Conservation (phyloP, 805 yeast species). For the Nakazawaea laoshanensis region DNA sequence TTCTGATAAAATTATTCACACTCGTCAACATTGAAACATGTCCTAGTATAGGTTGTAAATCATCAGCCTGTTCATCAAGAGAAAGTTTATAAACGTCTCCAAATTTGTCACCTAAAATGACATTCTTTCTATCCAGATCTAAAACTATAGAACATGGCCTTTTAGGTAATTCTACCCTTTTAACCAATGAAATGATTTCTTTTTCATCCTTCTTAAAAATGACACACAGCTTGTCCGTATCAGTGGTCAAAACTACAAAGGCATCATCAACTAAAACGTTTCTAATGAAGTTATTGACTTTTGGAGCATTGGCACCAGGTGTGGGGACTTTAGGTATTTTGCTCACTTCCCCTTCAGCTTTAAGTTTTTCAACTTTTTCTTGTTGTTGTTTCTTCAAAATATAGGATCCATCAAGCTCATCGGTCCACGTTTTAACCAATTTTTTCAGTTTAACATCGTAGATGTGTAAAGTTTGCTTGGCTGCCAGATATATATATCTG, state of each 20-base stretch:
- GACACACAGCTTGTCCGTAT: constrained; percentile 74
- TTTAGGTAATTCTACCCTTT: constrained; percentile 78
- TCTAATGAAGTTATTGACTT: constrained; percentile 59
- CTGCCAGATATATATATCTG: constrained; percentile 41
- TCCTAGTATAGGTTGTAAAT: constrained; percentile 66
- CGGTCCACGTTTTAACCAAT: constrained; percentile 55
- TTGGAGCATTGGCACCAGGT: constrained; percentile 66
- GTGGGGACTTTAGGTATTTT: constrained; percentile 44
- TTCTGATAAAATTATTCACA: constrained; percentile 35
- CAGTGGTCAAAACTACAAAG: constrained; percentile 62
- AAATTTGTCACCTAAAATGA: constrained; percentile 86
- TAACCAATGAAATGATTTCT: constrained; percentile 33
- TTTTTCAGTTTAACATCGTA: constrained; percentile 31
- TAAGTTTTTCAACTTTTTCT: constrained; percentile 16
- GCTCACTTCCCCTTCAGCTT: constrained; percentile 17
- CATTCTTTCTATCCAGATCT: constrained; percentile 36
- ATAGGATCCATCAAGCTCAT: constrained; percentile 39
- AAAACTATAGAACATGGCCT: constrained; percentile 82
- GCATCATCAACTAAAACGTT: constrained; percentile 44
- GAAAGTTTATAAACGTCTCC: constrained; percentile 82
- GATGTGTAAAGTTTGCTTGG: constrained; percentile 51
- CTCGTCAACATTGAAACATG: constrained; percentile 97
- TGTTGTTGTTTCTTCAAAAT: constrained; percentile 22
- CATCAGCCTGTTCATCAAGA: constrained; percentile 22
- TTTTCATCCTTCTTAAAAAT: constrained; percentile 35